A percentile compares a stretch with the other conserved stretches of the same genome.
Evolutionary conservation across 202 grass and related monocot species (phyloP).

Genomic region (Alloteropsis angusta): DNA sequence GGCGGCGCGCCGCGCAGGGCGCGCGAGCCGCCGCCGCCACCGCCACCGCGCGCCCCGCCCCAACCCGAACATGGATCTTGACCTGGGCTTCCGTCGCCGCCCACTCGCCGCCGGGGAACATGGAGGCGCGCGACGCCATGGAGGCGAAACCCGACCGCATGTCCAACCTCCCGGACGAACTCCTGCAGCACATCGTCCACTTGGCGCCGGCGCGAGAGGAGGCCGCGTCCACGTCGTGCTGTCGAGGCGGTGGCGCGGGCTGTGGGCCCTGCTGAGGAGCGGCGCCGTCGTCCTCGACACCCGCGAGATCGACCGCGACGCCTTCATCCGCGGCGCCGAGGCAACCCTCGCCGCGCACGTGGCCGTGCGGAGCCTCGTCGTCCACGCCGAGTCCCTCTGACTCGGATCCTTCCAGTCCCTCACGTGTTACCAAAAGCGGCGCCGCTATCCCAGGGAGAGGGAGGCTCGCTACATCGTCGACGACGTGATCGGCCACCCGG

Average conservation of each 20-base stretch:
- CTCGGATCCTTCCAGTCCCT: rapidly evolving
- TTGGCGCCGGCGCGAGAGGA: not conserved
- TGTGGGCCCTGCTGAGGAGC: not conserved
- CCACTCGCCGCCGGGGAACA: too few relatives aligned
- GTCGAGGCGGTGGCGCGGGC: not conserved
- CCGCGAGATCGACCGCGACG: not conserved
- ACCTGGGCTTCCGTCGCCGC: too few relatives aligned
- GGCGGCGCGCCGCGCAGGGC: too few relatives aligned
- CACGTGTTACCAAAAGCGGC: not conserved
- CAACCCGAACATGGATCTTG: too few relatives aligned
- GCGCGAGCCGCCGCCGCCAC: too few relatives aligned
- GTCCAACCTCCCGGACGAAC: not conserved
- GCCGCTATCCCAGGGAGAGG: too few relatives aligned
- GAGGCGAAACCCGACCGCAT: not conserved
- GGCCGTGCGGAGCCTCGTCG: not conserved
- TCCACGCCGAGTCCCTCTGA: not conserved
- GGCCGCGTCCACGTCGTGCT: not conserved
- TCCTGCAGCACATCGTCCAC: not conserved
- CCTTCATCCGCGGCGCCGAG: not conserved
- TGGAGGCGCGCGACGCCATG: too few relatives aligned
- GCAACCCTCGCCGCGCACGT: not conserved
- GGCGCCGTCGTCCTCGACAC: not conserved
- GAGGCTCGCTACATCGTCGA: not conserved
- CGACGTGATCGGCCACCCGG: not conserved
- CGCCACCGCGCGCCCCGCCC: too few relatives aligned